Percentiles rank a stretch among this genome's conserved stretches.
These are phyloP conservation scores for Malbranchea cinnamomea DNA, from an alignment of 2,329 filamentous ascomycete species.

Conservation along the genomic window DNA sequence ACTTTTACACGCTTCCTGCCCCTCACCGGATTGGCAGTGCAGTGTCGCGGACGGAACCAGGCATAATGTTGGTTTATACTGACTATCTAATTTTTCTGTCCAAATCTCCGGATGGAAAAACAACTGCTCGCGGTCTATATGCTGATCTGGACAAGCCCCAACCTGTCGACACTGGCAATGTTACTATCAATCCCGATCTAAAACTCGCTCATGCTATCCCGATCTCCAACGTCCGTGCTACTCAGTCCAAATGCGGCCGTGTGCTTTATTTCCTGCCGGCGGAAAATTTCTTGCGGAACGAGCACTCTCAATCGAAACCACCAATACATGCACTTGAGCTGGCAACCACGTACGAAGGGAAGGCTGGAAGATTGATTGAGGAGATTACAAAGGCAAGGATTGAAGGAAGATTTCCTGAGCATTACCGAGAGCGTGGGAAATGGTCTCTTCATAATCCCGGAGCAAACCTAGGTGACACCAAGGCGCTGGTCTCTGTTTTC, in stretches of 20 bases:
- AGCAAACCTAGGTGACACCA: constrained; percentile 41
- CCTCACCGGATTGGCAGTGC: constrained; percentile 45
- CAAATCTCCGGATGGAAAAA: constrained; percentile 47
- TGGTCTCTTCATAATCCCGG: constrained; percentile 66
- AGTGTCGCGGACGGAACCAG: constrained; percentile 33
- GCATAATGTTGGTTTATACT: constrained; percentile 70
- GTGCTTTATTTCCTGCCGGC: constrained; percentile 23
- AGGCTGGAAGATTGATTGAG: constrained; percentile 61
- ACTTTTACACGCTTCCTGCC: constrained; percentile 60
- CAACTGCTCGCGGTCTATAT: constrained; percentile 61
- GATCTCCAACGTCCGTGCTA: constrained; percentile 57
- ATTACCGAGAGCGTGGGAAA: constrained; percentile 63
- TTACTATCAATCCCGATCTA: constrained; percentile 44
- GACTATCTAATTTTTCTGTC: constrained; percentile 66
- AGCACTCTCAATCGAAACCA: constrained; percentile 6
- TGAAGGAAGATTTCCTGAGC: constrained; percentile 68
- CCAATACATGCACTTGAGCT: constrained; percentile 55
- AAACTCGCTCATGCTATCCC: constrained; percentile 59
- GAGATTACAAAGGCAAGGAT: constrained; percentile 76
- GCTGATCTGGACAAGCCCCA: constrained; percentile 69
- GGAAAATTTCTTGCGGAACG: constrained; percentile 8
- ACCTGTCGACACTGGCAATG: constrained; percentile 26
- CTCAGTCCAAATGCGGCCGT: constrained; percentile 26
- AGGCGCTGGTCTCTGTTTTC: constrained; percentile 33
- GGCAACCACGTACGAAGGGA: constrained; percentile 62